Evolutionary conservation across 495 filamentous ascomycete species (phyloP).

Genomic region (Penicillium samsonianum): DNA sequence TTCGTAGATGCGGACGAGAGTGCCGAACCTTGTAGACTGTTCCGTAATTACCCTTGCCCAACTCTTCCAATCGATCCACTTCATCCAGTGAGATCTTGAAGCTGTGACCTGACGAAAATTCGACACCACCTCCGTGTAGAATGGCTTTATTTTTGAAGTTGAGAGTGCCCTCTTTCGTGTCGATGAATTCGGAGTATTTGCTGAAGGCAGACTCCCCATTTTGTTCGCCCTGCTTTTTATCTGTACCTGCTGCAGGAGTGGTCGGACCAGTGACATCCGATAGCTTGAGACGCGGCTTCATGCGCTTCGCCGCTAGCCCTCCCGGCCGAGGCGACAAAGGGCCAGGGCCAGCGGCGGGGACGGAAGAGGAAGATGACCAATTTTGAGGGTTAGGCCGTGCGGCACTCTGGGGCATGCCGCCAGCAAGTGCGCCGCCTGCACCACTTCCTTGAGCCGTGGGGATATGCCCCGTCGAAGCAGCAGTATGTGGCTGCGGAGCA

Average conservation of each 20-base stretch:
- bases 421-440: constrained; percentile 38
- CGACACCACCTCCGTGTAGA: constrained; percentile 82
- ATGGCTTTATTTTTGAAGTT: constrained; percentile 93
- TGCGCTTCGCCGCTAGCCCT: constrained; percentile 56
- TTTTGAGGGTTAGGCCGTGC: constrained; percentile 46
- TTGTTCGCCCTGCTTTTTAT: constrained; percentile 22
- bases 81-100: constrained; percentile 97
- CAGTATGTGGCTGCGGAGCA: constrained; percentile 41
- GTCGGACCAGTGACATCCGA: constrained; percentile 49
- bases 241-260: constrained; percentile 23
- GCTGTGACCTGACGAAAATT: constrained; percentile 85
- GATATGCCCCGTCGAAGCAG: constrained; percentile 38
- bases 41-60: constrained; percentile 98
- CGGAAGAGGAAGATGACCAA: constrained; percentile 53
- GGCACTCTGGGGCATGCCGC: constrained; percentile 36
- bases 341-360: constrained; percentile 31
- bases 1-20: constrained; percentile 72
- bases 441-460: constrained; percentile 29
- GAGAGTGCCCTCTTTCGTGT: constrained; percentile 85
- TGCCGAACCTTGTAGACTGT: constrained; percentile 97
- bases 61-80: constrained; percentile 89
- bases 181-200: constrained; percentile 90
- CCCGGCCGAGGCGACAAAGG: constrained; percentile 44
- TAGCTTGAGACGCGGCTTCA: constrained; percentile 53
- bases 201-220: constrained; percentile 68